Base-by-base conservation (phyloP, 371 early-diverging fungal genomes). In the Choanephora cucurbitarum region DNA sequence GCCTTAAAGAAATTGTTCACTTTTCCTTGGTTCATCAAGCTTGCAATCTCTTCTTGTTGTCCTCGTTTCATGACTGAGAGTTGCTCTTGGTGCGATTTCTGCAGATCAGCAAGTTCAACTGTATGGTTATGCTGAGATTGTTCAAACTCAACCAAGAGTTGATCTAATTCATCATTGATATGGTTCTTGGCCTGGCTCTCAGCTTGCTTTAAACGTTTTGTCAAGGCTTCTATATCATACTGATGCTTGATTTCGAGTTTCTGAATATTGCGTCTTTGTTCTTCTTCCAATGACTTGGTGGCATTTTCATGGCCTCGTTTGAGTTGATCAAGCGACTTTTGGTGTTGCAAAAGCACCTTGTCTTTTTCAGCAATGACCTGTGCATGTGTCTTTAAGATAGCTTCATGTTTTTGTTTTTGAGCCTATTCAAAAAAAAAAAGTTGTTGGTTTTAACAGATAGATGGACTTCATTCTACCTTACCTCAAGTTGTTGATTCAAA, bases 51-150 rank as follows among this genome's bases (percentile, higher is more conserved):
- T 23, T 17, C 11, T 44, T 44, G 44, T 41, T 75, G 78, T 1
- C 65, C 66, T 22, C 66, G 58, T 34, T 57, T 58, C 67, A 79
- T 73, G 5, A 52, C 58, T 1, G 73, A 66, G 8, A 75, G 49
- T 50, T 75, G 73, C 14, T 73, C 64, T 18, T 68, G 60, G 48
- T 79, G 71, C 0, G 75, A 72, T 41, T 69, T 58, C 23, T 73
- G 66, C 15, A 79, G 23, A 33, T 50, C 18, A 32, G 73, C 79
- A 11, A 79, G 33, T 48, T 79, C 64, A 2, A 68, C 55, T 0
- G 73, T 64, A 44, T 79, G 79, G 13, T 56, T 64, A 49, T 79
- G 75, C n/a, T 79, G 73, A 0, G 75, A 73, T 43, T 79, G 75
- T 39, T 79, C 79, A 62, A 79, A 79, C 37, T 79, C 79, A 15